phyloP scores from a whole-genome alignment of 257 asterid species.

The Craterostigma plantagineum region DNA sequence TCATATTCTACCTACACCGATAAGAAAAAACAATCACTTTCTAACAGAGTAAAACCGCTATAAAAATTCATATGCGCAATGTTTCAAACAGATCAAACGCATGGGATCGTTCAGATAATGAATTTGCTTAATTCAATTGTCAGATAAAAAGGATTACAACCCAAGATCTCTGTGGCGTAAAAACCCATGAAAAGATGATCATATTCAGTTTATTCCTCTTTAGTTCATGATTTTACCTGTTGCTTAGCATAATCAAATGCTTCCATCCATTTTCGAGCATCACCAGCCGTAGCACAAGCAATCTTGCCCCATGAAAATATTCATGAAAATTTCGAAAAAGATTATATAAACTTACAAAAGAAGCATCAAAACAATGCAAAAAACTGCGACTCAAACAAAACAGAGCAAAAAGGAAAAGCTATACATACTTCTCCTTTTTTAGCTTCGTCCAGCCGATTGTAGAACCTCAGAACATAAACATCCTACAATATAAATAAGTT shows the following conservation, averaged over 20 bases:
- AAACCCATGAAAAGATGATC: too few species aligned
- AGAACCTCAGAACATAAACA: constrained; percentile 60
- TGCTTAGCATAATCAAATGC: constrained; percentile 94
- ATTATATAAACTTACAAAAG: too few species aligned
- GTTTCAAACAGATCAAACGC: too few species aligned
- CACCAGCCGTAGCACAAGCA: constrained; percentile 72
- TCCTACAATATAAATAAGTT: constrained; percentile 37
- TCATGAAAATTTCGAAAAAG: background rate
- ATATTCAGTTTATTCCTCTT: too few species aligned
- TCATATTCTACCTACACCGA: constrained; percentile 56
- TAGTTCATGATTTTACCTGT: constrained; percentile 30
- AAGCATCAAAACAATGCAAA: too few species aligned
- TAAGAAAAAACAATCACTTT: background rate
- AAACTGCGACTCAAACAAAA: too few species aligned
- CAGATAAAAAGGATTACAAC: too few species aligned
- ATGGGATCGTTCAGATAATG: too few species aligned
- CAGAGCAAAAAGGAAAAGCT: background rate
- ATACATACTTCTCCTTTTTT: constrained; percentile 88
- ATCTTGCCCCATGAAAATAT: background rate
- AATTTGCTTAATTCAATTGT: too few species aligned
- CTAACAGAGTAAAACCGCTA: too few species aligned
- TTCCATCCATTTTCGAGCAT: constrained; percentile 84
- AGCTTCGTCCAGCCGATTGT: constrained; percentile 81
- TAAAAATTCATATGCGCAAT: too few species aligned
- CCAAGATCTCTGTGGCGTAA: too few species aligned